These are phyloP conservation scores for Sugiyamaella neomexicana DNA, from an alignment of 1,139 yeast species.

Conservation along the genomic window DNA sequence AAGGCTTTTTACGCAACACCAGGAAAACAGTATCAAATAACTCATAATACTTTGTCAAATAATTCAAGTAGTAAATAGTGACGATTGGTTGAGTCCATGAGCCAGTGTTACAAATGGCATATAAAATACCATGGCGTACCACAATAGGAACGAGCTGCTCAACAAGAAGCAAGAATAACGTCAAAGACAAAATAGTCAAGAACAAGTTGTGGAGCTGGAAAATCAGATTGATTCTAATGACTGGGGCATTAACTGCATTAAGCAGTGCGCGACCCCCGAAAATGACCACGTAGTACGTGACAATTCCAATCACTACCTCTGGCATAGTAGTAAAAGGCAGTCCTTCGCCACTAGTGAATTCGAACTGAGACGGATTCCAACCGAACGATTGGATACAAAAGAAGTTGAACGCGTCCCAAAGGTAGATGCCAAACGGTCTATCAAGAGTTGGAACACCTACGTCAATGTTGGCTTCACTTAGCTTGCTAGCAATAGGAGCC, in stretches of 20 bases:
- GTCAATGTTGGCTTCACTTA: slow-evolving; percentile 21
- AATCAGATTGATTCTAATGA: slow-evolving; percentile 69
- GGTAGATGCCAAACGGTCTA: slow-evolving; percentile 83
- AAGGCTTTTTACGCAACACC: slow-evolving; percentile 86
- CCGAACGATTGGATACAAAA: slow-evolving; percentile 14
- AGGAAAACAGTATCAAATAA: slow-evolving; percentile 89
- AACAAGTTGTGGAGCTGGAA: slow-evolving; percentile 81
- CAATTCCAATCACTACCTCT: slow-evolving; percentile 62
- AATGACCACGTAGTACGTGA: slow-evolving; percentile 71
- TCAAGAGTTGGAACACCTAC: slow-evolving; percentile 59
- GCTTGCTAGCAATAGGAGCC: not conserved
- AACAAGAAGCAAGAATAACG: slow-evolving; percentile 63
- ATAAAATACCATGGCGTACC: slow-evolving; percentile 72
- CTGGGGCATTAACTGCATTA: slow-evolving; percentile 52
- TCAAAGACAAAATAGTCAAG: slow-evolving; percentile 68
- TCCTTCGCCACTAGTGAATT: slow-evolving; percentile 57
- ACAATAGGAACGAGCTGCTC: slow-evolving; percentile 89
- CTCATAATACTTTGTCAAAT: slow-evolving; percentile 57
- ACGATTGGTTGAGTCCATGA: slow-evolving; percentile 89
- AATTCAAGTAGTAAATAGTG: slow-evolving; percentile 60
- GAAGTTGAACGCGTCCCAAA: slow-evolving; percentile 81
- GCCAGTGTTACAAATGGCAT: slow-evolving; percentile 75
- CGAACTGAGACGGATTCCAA: slow-evolving; percentile 54
- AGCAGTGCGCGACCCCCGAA: slow-evolving; percentile 76
- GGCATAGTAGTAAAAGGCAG: slow-evolving; percentile 47